A percentile compares a stretch with the other conserved stretches of the same genome.
These are phyloP conservation scores for Trichoderma brevicompactum DNA, from an alignment of 2,329 filamentous ascomycete genomes.

Conservation along the genomic window DNA sequence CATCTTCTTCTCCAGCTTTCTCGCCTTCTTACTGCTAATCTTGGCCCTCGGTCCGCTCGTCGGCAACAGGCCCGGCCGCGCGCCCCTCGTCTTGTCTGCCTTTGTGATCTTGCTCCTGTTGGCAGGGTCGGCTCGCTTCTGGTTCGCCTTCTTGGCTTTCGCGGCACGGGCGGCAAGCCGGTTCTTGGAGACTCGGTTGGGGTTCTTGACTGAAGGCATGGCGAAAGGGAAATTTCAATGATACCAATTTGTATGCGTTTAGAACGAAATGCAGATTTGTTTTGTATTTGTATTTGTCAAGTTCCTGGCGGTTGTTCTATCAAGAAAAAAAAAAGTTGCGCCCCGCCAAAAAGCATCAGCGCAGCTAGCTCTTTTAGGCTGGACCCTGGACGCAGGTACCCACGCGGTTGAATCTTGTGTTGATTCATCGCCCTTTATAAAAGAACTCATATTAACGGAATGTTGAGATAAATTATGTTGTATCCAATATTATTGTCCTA, in stretches of 20 bases:
- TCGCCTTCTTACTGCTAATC: slow-evolving; percentile 59
- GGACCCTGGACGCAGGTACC: slow-evolving; percentile 15
- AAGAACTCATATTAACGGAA: background rate
- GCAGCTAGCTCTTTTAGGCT: slow-evolving; percentile 17
- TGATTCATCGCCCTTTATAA: background rate
- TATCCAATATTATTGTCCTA: background rate
- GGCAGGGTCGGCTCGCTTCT: slow-evolving; percentile 47
- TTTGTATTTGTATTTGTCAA: background rate
- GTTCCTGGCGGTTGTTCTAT: background rate
- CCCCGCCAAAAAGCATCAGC: slow-evolving; percentile 9
- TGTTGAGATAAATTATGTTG: background rate
- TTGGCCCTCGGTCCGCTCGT: slow-evolving; percentile 58
- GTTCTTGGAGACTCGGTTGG: slow-evolving; percentile 61
- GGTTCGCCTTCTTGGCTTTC: slow-evolving; percentile 49
- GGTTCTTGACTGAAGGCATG: slow-evolving; percentile 63
- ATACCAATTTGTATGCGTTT: background rate
- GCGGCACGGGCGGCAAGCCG: slow-evolving; percentile 53
- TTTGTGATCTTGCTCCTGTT: slow-evolving; percentile 48
- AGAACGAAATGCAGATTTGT: background rate
- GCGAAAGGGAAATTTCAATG: background rate
- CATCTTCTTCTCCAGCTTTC: slow-evolving; percentile 60
- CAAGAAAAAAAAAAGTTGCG: slow-evolving; percentile 14
- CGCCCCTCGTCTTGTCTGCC: slow-evolving; percentile 54
- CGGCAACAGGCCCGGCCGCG: slow-evolving; percentile 57
- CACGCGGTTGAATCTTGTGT: background rate